phyloP scores from a whole-genome alignment of 2,329 filamentous ascomycete species.

The Aspergillus sp. region DNA sequence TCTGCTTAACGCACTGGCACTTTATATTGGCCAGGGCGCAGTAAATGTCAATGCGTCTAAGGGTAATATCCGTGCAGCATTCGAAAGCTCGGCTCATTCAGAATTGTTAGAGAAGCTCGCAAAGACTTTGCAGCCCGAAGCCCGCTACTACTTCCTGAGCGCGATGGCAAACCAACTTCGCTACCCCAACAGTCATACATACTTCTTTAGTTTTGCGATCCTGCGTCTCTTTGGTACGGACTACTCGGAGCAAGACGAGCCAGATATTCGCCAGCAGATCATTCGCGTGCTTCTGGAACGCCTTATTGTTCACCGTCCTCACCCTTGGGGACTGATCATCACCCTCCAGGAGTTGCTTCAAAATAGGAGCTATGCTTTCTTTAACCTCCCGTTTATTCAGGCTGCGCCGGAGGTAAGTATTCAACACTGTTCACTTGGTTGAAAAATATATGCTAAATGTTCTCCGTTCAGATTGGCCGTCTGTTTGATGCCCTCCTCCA shows the following conservation, averaged over 20 bases:
- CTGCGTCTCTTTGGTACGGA: conserved; percentile 83
- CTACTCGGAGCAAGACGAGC: conserved; percentile 67
- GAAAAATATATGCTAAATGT: conserved; percentile 2
- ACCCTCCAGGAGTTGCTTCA: conserved; percentile 87
- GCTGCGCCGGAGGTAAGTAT: conserved; percentile 73
- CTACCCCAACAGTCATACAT: conserved; percentile 83
- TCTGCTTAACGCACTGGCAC: conserved; percentile 78
- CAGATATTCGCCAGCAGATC: conserved; percentile 84
- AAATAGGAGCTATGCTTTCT: conserved; percentile 88
- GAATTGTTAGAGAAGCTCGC: conserved; percentile 73
- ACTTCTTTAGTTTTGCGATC: conserved; percentile 86
- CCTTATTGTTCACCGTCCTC: conserved; percentile 82
- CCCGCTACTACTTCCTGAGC: conserved; percentile 78
- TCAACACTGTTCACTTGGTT: not conserved
- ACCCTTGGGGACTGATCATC: conserved; percentile 92
- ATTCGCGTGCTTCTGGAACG: conserved; percentile 86
- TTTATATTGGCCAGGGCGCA: conserved; percentile 76
- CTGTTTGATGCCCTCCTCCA: conserved; percentile 47
- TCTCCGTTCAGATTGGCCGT: conserved; percentile 39
- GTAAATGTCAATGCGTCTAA: conserved; percentile 60
- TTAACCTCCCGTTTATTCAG: conserved; percentile 90
- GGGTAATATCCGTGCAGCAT: conserved; percentile 58
- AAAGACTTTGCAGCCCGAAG: conserved; percentile 71
- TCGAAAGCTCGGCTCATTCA: conserved; percentile 68
- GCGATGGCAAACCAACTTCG: conserved; percentile 90